Conservation (phyloP, 2,329 filamentous ascomycete species). For the Penicillium olsonii region DNA sequence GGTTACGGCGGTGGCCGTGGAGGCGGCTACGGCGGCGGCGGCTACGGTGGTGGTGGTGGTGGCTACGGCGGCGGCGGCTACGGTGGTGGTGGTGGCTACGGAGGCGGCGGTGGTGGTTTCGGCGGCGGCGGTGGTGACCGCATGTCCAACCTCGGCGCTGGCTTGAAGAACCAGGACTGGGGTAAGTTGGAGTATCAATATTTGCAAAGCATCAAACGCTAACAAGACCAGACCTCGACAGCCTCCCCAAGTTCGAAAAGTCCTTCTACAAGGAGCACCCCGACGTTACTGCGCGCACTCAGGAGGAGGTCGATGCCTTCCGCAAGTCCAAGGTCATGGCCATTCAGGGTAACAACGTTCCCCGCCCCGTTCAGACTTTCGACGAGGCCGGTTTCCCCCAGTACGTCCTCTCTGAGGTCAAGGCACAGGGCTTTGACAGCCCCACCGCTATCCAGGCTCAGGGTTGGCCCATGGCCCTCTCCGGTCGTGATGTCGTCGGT, state of each 20-base stretch:
- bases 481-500: constrained; percentile 96
- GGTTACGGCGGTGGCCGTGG: constrained; percentile 43
- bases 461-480: constrained; percentile 98
- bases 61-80: constrained; percentile 34
- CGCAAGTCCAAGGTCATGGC: constrained; percentile 82
- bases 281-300: constrained; percentile 71
- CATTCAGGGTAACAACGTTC: constrained; percentile 75
- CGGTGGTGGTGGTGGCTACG: constrained; percentile 35
- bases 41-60: constrained; percentile 32
- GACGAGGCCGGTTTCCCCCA: constrained; percentile 96
- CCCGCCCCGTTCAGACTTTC: constrained; percentile 93
- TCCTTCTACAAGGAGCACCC: constrained; percentile 97
- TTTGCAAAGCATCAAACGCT: neutral
- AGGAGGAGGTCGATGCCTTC: constrained; percentile 83
- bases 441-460: constrained; percentile 97
- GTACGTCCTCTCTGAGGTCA: constrained; percentile 98
- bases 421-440: constrained; percentile 91
- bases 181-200: constrained; percentile 60
- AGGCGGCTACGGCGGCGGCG: constrained; percentile 32
- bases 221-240: constrained; percentile 63
- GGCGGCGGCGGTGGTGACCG: constrained; percentile 79
- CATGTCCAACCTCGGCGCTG: constrained; percentile 88
- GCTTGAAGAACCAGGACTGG: constrained; percentile 85
- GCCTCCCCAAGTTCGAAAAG: constrained; percentile 96
- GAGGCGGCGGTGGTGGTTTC: constrained; percentile 42